These are phyloP conservation scores for Acer saccharum DNA, from an alignment of 345 rosid genomes.

Conservation along the genomic window DNA sequence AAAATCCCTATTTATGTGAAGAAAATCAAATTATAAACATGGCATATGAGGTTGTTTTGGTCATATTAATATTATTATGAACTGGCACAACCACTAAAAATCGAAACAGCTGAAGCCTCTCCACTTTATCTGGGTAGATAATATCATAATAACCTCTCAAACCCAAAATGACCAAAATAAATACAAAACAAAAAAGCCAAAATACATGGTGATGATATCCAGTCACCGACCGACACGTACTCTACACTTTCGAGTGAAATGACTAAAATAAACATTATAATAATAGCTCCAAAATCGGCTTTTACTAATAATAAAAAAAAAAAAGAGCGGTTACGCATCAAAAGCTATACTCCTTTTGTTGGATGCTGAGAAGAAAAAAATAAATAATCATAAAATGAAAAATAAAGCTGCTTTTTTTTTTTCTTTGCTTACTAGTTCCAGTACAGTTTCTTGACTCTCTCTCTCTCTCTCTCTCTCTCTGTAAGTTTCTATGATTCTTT, in stretches of 20 bases:
- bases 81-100: not conserved
- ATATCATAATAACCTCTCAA: not conserved
- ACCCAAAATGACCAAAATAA: conserved; percentile 15
- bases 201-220: not conserved
- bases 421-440: conserved; percentile 5
- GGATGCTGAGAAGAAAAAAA: conserved; percentile 15
- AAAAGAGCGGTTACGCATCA: conserved; percentile 39
- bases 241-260: not conserved
- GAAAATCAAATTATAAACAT: not conserved
- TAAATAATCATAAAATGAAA: not conserved
- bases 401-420: conserved; percentile 9
- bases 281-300: conserved; percentile 1
- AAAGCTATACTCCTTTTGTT: conserved; percentile 37
- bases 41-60: conserved; percentile 8
- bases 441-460: not conserved
- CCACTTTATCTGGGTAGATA: conserved; percentile 24
- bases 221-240: not conserved
- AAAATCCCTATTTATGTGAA: not conserved
- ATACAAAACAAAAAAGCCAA: too few relatives aligned
- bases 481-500: not conserved
- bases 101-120: conserved; percentile 20
- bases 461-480: not conserved
- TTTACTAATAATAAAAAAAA: not conserved
- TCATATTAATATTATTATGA: not conserved
- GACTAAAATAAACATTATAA: conserved; percentile 14